Evolutionary conservation across 2,329 filamentous ascomycete genomes (phyloP).

Genomic region (Xylariaceae sp.): DNA sequence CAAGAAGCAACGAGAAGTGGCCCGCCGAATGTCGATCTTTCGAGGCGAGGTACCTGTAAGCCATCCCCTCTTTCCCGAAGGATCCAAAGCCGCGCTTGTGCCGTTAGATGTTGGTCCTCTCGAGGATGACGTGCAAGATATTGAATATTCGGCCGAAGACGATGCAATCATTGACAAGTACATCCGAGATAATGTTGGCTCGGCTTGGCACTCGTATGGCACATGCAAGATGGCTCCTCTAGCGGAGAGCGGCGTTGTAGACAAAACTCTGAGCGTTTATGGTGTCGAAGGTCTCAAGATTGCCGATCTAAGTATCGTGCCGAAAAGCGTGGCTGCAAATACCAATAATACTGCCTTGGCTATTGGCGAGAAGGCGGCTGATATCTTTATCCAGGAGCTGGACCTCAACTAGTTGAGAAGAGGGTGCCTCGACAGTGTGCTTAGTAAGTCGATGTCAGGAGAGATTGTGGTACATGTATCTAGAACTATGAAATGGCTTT

Average conservation of each 20-base stretch:
- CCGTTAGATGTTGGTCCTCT: slow-evolving; percentile 24
- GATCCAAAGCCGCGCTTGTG: slow-evolving; percentile 37
- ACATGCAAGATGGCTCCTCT: slow-evolving; percentile 1
- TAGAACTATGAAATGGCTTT: too few species aligned
- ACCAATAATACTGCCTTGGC: slow-evolving; percentile 2
- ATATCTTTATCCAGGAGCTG: neutral
- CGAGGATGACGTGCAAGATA: slow-evolving; percentile 23
- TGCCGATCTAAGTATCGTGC: slow-evolving; percentile 1
- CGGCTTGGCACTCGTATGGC: neutral
- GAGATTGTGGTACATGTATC: too few species aligned
- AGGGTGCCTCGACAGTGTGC: too few species aligned
- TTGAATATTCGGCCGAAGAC: slow-evolving; percentile 44
- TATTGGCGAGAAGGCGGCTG: neutral
- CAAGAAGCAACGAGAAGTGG: slow-evolving; percentile 58
- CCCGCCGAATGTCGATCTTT: slow-evolving; percentile 51
- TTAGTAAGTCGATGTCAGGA: too few species aligned
- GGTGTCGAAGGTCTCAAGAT: neutral
- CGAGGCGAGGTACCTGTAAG: slow-evolving; percentile 39
- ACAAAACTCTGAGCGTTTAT: neutral
- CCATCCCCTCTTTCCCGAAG: slow-evolving; percentile 41
- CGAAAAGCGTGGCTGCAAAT: neutral
- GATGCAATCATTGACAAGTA: neutral
- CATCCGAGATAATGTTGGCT: neutral
- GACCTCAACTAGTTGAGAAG: too few species aligned
- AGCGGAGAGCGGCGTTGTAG: neutral